Percentiles rank a stretch among this genome's conserved stretches.
Evolutionary conservation across 2,329 filamentous ascomycete species (phyloP).

Genomic region (Fusarium tuaranense): DNA sequence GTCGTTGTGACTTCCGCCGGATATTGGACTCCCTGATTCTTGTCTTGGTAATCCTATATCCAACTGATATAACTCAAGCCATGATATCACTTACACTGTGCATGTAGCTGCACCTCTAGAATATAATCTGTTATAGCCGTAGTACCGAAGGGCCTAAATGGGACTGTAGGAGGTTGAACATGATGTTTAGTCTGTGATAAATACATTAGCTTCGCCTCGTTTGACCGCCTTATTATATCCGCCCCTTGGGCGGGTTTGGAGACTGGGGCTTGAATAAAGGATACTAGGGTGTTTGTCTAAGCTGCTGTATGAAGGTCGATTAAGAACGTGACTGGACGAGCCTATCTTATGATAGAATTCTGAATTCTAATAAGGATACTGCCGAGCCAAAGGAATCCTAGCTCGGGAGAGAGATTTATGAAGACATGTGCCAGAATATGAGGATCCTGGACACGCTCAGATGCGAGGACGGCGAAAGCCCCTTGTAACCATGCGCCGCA

Average conservation of each 20-base stretch:
- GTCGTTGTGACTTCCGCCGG: background rate
- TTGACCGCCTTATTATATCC: background rate
- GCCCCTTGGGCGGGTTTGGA: background rate
- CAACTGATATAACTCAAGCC: constrained; percentile 17
- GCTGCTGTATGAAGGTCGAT: constrained; percentile 27
- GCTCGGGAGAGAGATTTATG: constrained; percentile 8
- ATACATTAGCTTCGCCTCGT: background rate
- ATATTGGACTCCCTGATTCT: background rate
- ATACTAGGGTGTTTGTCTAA: constrained; percentile 16
- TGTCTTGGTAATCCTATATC: constrained; percentile 11
- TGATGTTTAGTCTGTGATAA: background rate
- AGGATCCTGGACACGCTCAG: constrained; percentile 1
- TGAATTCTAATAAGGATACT: constrained; percentile 16
- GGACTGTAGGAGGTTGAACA: background rate
- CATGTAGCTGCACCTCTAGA: constrained; percentile 26
- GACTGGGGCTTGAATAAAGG: constrained; percentile 10
- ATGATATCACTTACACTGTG: constrained; percentile 1
- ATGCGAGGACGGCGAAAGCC: constrained; percentile 9
- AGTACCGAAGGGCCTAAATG: background rate
- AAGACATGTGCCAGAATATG: constrained; percentile 15
- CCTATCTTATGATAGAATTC: constrained; percentile 15
- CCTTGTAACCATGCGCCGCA: constrained; percentile 24
- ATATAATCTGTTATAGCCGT: constrained; percentile 14
- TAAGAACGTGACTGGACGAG: constrained; percentile 7
- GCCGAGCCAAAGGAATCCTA: constrained; percentile 31